Evolutionary conservation across 352 stramenopile species (phyloP).

Genomic region (Blastocystis hominis): DNA sequence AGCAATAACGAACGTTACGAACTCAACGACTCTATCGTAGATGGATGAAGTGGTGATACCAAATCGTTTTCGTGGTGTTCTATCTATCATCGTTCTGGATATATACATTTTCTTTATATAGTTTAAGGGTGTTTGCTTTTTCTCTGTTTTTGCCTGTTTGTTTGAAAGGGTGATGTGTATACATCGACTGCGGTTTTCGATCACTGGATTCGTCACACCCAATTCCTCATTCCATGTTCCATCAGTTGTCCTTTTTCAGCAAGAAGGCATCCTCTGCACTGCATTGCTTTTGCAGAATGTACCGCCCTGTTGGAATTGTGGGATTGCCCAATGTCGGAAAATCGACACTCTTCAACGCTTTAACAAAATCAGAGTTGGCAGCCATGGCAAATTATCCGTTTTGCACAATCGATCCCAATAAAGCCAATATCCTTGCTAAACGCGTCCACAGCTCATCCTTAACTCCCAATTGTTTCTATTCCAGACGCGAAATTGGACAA

Average conservation of each 20-base stretch:
- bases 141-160: too few relatives aligned
- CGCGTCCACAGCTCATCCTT: conserved; percentile 62
- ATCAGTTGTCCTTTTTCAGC: neutral
- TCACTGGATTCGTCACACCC: too few relatives aligned
- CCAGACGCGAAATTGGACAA: conserved; percentile 25
- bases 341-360: conserved; percentile 75
- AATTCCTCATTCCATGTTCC: neutral
- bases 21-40: too few relatives aligned
- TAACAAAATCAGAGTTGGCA: conserved; percentile 74
- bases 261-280: neutral
- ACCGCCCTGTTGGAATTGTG: conserved; percentile 73
- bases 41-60: too few relatives aligned
- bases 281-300: neutral
- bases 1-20: too few relatives aligned
- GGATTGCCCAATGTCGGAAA: conserved; percentile 79
- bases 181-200: too few relatives aligned
- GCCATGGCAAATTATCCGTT: conserved; percentile 77
- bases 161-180: too few relatives aligned
- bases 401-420: conserved; percentile 77
- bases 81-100: too few relatives aligned
- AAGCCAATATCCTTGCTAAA: conserved; percentile 71
- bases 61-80: too few relatives aligned
- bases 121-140: too few relatives aligned
- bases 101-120: too few relatives aligned
- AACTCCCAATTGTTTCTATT: conserved; percentile 28